Evolutionary conservation across 371 early-diverging fungal genomes (phyloP).

Genomic region (Mucor piriformis): DNA sequence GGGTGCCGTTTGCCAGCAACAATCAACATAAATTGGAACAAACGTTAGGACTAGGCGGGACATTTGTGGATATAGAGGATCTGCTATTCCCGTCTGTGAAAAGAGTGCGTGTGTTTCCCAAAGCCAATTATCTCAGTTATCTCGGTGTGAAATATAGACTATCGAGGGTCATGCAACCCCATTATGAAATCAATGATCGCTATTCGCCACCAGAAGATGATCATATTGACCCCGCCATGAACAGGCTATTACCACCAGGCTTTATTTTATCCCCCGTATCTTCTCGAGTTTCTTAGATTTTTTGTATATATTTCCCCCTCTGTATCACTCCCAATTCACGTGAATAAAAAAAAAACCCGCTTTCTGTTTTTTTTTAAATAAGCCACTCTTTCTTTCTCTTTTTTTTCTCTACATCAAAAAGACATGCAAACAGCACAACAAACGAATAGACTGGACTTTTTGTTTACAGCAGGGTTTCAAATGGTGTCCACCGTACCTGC

Average conservation of each 20-base stretch:
- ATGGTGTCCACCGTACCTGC: conserved; percentile 30
- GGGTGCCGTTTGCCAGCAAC: conserved; percentile 48
- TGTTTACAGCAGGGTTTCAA: conserved; percentile 37
- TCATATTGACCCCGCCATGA: conserved; percentile 21
- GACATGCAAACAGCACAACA: conserved; percentile 30
- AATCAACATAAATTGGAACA: conserved; percentile 52
- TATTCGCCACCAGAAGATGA: conserved; percentile 5
- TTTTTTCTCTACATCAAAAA: neutral
- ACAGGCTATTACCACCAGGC: conserved; percentile 12
- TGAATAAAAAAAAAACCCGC: neutral
- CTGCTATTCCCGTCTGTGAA: conserved; percentile 47
- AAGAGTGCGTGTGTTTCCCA: conserved; percentile 53
- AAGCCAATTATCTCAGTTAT: conserved; percentile 49
- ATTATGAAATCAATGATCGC: conserved; percentile 24
- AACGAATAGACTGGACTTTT: conserved; percentile 31
- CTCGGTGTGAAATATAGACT: conserved; percentile 54
- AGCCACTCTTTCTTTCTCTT: conserved; percentile 1
- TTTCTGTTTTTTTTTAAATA: neutral
- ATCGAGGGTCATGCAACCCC: conserved; percentile 53
- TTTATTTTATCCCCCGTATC: neutral
- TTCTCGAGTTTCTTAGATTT: neutral
- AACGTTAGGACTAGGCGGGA: conserved; percentile 48
- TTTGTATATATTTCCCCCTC: neutral
- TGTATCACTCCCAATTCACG: neutral
- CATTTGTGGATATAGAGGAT: conserved; percentile 54